Conservation (phyloP, 164 flowering plant genomes). For the Stephania cephalantha region DNA sequence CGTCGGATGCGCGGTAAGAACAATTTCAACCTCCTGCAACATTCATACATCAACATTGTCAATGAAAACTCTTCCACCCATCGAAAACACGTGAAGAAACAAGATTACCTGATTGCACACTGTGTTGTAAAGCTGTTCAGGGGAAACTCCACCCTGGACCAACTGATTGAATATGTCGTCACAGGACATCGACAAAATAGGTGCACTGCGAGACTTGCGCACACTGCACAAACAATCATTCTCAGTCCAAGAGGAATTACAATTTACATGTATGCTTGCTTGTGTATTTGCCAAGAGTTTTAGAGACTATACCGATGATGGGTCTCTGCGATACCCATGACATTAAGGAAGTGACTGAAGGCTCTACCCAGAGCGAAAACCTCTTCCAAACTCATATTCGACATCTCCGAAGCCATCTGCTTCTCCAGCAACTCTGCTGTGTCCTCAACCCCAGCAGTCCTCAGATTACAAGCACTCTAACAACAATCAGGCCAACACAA, state of each 20-base stretch:
- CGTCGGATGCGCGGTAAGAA: conserved; percentile 91
- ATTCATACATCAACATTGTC: conserved; percentile 10
- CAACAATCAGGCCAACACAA: not conserved
- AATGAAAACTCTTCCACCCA: not conserved
- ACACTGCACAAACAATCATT: conserved; percentile 36
- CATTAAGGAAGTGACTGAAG: conserved; percentile 74
- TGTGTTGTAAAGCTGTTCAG: conserved; percentile 63
- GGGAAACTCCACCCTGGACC: conserved; percentile 69
- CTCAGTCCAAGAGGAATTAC: not conserved
- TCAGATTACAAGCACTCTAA: conserved; percentile 76
- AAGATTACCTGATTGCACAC: conserved; percentile 74
- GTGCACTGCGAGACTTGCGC: conserved; percentile 37
- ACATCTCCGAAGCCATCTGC: conserved; percentile 66
- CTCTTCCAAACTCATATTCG: conserved; percentile 75
- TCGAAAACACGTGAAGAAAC: conserved; percentile 5
- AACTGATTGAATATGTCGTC: conserved; percentile 74
- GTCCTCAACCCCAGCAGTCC: conserved; percentile 66
- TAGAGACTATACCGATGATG: conserved; percentile 58
- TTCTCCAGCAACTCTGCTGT: conserved; percentile 74
- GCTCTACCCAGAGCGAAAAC: conserved; percentile 73
- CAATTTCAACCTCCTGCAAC: conserved; percentile 81
- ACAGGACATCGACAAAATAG: conserved; percentile 71
- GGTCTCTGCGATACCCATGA: conserved; percentile 88
- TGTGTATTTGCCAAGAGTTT: too few relatives aligned
- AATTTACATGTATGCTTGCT: too few relatives aligned